Base-by-base conservation (phyloP, 2,329 filamentous ascomycete species). In the Myotisia sp. region DNA sequence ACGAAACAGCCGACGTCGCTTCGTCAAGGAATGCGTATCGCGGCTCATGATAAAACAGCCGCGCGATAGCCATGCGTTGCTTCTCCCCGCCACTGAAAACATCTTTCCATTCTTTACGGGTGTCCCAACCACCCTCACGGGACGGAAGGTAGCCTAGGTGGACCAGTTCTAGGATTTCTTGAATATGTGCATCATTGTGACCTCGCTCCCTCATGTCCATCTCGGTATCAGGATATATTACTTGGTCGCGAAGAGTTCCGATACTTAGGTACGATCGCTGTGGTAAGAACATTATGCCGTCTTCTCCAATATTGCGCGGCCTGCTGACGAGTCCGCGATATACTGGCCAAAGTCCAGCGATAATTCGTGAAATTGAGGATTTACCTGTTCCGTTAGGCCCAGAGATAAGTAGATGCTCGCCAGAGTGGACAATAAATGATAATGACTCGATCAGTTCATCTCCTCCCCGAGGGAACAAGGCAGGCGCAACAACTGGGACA, bases 221-320 rank as follows among this genome's bases (percentile, higher is more conserved):
- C 52, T 92, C 87, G 5, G 84, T 87, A 48, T 98, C 85, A 0
- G 90, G 90, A 47, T 98, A 98, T 52, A 95, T 94, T 49, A 98
- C 84, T 60, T 98, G 92, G 49, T 98, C 92, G 17, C 90, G 79
- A 6, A 95, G 67, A 1, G 90, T 95, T 22, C 90, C 90, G 14
- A 87, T 80, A 54, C 78, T 87, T 21, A 95, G 71, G 50, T 95
- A 95, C 0, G 87, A 85, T 10, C 87, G 71, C 55, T 98, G 90
- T 0, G 90, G 90, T 7, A 98, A 69, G 60, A 98, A 95, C 86
- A 98, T 95, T 61, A 98, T 92, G 39, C 90, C 90, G 44, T 95
- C 87, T 42, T 78, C 70, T 24, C 85, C 85, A 26, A 74, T 71
- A 24, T 64, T 70, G 50, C 90, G 83, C 2, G 90, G 87, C 1